Base-by-base conservation (phyloP, 768 basidiomycete species). In the Nidularia pulvinata region DNA sequence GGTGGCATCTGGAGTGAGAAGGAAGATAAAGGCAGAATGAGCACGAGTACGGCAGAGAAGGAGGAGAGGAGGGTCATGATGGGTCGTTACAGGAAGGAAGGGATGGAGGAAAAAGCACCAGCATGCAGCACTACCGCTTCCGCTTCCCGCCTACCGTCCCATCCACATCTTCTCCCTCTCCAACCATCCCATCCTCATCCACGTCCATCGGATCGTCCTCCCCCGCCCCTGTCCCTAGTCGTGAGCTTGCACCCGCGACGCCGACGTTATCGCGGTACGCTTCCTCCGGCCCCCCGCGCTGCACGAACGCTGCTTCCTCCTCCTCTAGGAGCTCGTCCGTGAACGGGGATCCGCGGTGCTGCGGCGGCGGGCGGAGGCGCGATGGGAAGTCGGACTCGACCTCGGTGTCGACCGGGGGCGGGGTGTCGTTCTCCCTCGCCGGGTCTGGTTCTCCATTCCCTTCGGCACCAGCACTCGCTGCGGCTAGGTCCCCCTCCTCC, bases 121-220 rank as follows among this genome's bases (percentile, higher is more conserved):
- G 47, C 13, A 13, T 48, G 46, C n/a, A 42, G 22, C 14, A 39
- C 64, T 59, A 73, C 52, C 70, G 65, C 55, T 73, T 73, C 60
- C 70, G 56, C 54, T 71, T 71, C 30, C 64, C 72, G 42, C 69
- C 69, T n/a, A 69, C 67, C 7, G 69, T 69, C 16, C 65, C 70
- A 55, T 70, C 69, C 25, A 25, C 48, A 42, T 36, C 46, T n/a
- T 36, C 49, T 19, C 6, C 49, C 14, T 11, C 36, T 46, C 22
- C 45, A 46, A 53, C 57, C 42, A 58, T 45, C 32, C 56, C 59
- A 33, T 49, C 54, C 49, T 42, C 56, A 57, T 6, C 58, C 56
- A 33, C 53, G 50, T 16, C 58, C 54, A 14, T 56, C 56, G 49
- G 50, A 30, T 34, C 22, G 33, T 39, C 37, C 37, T 39, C 37